Evolutionary conservation across 2,329 filamentous ascomycete genomes (phyloP).

Genomic region (Drechmeria coniospora): DNA sequence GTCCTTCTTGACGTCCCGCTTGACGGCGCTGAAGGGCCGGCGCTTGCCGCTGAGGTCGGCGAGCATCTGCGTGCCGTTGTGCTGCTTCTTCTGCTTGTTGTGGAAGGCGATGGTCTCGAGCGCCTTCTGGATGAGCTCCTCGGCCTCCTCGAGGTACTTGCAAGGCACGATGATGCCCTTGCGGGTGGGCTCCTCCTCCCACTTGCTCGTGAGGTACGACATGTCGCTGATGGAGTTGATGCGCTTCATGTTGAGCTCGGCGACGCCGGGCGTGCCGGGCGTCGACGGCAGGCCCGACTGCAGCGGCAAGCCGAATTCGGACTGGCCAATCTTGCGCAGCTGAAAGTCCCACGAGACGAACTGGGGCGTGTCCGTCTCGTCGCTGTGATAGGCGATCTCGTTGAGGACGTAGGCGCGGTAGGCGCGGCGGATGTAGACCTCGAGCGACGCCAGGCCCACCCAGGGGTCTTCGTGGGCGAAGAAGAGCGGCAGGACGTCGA

Average conservation of each 20-base stretch:
- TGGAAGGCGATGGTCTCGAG: constrained; percentile 63
- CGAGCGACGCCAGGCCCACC: constrained; percentile 84
- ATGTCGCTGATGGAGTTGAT: constrained; percentile 94
- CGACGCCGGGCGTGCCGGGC: constrained; percentile 55
- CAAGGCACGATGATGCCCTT: constrained; percentile 93
- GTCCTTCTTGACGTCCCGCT: constrained; percentile 25
- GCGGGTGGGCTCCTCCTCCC: constrained; percentile 60
- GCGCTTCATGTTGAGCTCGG: constrained; percentile 53
- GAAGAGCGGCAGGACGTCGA: constrained; percentile 89
- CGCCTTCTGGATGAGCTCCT: constrained; percentile 71
- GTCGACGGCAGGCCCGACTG: constrained; percentile 71
- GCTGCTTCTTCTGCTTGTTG: constrained; percentile 39
- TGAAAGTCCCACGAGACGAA: constrained; percentile 94
- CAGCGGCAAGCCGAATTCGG: constrained; percentile 72
- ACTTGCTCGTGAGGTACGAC: constrained; percentile 66
- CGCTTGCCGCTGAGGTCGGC: constrained; percentile 63
- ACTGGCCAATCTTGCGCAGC: constrained; percentile 81
- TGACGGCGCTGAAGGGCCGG: constrained; percentile 23
- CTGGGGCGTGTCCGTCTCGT: constrained; percentile 49
- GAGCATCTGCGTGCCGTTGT: constrained; percentile 41
- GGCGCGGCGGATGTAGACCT: constrained; percentile 90
- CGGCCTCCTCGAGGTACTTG: constrained; percentile 83
- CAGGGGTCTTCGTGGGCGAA: constrained; percentile 88
- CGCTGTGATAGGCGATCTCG: constrained; percentile 76
- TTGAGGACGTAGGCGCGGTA: constrained; percentile 93